Evolutionary conservation across 164 flowering plant species (phyloP), one percentile per base, ranked within the genome.

Genomic region (Houttuynia cordata): DNA sequence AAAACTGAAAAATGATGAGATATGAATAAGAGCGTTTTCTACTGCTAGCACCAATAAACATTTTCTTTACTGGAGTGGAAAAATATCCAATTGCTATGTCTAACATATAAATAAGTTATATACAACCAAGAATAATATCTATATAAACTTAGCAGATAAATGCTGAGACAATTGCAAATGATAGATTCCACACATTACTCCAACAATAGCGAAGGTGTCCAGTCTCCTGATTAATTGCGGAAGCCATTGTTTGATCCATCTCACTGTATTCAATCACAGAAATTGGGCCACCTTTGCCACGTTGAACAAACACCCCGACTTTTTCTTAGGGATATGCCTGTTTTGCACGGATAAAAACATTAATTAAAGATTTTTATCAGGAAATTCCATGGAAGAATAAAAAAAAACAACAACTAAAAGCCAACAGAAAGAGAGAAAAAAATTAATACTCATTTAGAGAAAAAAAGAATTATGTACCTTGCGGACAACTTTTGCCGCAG

Each of bases 401-500:
- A 7, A 18, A 50, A 62, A 51, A 51, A 51, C n/a, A 14, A 37
- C 22, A 51, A 24, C 8, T 19, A 30, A 22, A 60, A 61, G 15
- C 42, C 13, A 30, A 39, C 22, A 19, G 21, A 57, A 30, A 4
- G 10, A 57, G 19, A 8, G 22, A 12, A 45, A 14, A 30, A 30
- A 45, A 47, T 18, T 19, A 30, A 17, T n/a, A 0, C 21, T 18
- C 23, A n/a, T 3, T 8, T 21, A n/a, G 56, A 24, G n/a, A n/a
- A 54, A 47, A 14, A 17, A 25, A 19, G 19, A 20, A 54, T 58
- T 53, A 68, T 22, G 61, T 73, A 93, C 97, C 99, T 94, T 94
- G n/a, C 91, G 84, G 24, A 94, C 99, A 75, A 94, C 99, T 83
- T 94, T 94, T n/a, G 99, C 97, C 52, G 96, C 96, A 58, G 99